Base-by-base conservation (phyloP, 805 yeast genomes). In the Cyberlindnera xishuangbannaensis region DNA sequence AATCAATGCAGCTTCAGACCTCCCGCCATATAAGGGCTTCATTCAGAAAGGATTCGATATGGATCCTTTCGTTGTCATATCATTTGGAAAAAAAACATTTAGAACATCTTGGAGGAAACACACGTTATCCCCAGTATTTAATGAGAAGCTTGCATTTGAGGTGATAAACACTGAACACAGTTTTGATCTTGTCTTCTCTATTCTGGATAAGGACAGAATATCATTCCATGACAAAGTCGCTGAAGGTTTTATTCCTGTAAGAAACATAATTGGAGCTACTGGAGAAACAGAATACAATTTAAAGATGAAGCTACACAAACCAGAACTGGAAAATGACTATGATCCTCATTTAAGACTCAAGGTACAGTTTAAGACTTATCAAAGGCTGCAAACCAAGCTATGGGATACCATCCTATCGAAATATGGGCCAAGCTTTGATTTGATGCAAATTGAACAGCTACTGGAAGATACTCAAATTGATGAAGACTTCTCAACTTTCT, bases 1-100 rank as follows among this genome's bases (percentile, higher is more conserved):
- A 42, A 73, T 90, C 15, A 69, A 75, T 4, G 73, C 81, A 1
- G 86, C 90, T 8, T 61, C 73, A 2, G 86, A 80, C 37, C 62
- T 90, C 23, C 98, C 98, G 1, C 84, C 94, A 0, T 67, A 79
- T 34, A 69, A 71, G 25, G 79, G 81, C 43, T 56, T 51, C 30
- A 61, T 83, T 8, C 30, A 32, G 14, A 74, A 85, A 15, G 79
- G 88, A 1, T 90, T 83, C 51, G 95, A 87, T 56, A 85, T 92
- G 94, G 98, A 92, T 53, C 97, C 97, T 2, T 92, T 90, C 60
- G 90, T 90, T 3, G 86, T 90, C 14, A 79, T 86, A 1, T 78
- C 95, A 0, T 86, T 90, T 56, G 96, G 96, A 8, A 79, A 83
- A 48, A 81, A 81, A 44, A 86, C 90, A 0, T 90, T 75, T 56